phyloP scores from a whole-genome alignment of 805 yeast genomes.

The Millerozyma miso region DNA sequence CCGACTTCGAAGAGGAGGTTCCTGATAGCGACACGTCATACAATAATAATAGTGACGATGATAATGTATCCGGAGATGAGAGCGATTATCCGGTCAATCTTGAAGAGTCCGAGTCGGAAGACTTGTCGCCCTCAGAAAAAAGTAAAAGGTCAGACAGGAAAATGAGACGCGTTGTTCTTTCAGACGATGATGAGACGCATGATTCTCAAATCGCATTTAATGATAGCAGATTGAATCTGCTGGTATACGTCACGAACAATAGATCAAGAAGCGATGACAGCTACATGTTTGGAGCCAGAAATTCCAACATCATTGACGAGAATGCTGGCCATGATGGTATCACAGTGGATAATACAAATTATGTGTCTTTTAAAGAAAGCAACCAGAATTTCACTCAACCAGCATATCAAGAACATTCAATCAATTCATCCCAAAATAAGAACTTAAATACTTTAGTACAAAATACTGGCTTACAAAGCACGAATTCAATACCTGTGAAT shows the following conservation, averaged over 20 bases:
- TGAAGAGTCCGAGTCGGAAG: conserved; percentile 6
- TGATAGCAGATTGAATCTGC: too few species aligned
- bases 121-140: conserved; percentile 5
- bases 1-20: conserved; percentile 14
- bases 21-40: conserved; percentile 23
- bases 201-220: neutral
- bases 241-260: neutral
- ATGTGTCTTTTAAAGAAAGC: neutral
- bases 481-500: neutral
- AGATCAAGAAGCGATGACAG: conserved; percentile 21
- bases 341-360: neutral
- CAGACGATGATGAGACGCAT: conserved; percentile 16
- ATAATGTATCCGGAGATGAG: conserved; percentile 7
- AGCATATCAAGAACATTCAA: neutral
- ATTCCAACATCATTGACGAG: neutral
- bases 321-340: neutral
- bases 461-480: neutral
- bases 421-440: neutral
- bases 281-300: conserved; percentile 24
- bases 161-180: conserved; percentile 5
- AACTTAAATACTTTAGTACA: neutral
- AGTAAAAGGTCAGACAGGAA: conserved; percentile 3
- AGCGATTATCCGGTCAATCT: conserved; percentile 15
- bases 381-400: neutral
- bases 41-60: conserved; percentile 15